A percentile compares a stretch with the other conserved stretches of the same genome.
Evolutionary conservation across 768 basidiomycete species (phyloP).

Genomic region (Pleurotus giganteus): DNA sequence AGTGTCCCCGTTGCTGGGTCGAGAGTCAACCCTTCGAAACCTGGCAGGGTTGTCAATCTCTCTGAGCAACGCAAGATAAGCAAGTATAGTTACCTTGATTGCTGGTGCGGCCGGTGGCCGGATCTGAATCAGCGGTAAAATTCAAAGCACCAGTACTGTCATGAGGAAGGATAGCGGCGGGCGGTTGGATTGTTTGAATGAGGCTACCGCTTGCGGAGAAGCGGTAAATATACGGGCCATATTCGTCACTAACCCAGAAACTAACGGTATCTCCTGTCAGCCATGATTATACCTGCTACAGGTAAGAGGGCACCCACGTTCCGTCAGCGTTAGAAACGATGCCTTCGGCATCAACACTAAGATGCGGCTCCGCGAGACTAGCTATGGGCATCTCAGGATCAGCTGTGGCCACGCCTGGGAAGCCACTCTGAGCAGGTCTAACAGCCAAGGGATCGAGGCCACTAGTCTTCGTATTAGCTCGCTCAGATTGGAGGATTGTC

Average conservation of each 20-base stretch:
- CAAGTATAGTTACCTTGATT: constrained; percentile 46
- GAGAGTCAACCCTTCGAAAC: constrained; percentile 60
- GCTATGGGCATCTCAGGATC: constrained; percentile 49
- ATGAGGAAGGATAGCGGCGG: constrained; percentile 51
- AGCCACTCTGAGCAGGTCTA: constrained; percentile 34
- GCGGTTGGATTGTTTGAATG: constrained; percentile 57
- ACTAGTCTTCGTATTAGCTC: constrained; percentile 42
- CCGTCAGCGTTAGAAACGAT: constrained; percentile 57
- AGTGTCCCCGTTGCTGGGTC: constrained; percentile 45
- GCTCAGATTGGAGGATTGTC: constrained; percentile 50
- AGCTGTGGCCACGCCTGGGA: constrained; percentile 25
- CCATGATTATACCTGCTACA: no score
- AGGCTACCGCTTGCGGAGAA: constrained; percentile 46
- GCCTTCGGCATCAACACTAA: constrained; percentile 60
- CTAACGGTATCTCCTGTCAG: no score
- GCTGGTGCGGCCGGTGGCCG: constrained; percentile 48
- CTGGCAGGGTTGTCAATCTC: constrained; percentile 22
- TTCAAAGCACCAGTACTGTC: constrained; percentile 41
- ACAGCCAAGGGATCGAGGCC: constrained; percentile 55
- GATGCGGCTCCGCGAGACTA: constrained; percentile 36
- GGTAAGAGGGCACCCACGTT: constrained; percentile 34
- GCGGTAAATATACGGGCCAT: constrained; percentile 64
- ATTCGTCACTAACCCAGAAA: constrained; percentile 69
- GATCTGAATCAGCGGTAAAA: constrained; percentile 49
- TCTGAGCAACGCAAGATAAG: background rate